Conservation (phyloP, 176 grass and related monocot species). For the Pontederia paniculata region DNA sequence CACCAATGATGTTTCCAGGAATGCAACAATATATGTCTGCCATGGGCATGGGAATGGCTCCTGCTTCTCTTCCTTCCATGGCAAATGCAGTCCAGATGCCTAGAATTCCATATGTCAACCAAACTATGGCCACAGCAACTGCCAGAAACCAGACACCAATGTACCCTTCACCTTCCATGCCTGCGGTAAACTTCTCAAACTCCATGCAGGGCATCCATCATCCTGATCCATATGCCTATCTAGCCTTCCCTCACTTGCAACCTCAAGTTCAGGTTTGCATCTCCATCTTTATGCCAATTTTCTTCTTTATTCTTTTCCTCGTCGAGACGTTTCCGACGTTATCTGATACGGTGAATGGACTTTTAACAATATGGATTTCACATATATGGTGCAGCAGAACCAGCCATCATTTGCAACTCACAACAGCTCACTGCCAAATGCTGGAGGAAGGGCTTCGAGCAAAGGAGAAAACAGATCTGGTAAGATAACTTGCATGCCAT, state of each 20-base stretch:
- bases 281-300: neutral
- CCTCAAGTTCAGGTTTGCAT: conserved; percentile 40
- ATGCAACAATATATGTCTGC: conserved; percentile 49
- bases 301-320: neutral
- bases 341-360: conserved; percentile 26
- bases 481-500: neutral
- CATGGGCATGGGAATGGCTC: conserved; percentile 33
- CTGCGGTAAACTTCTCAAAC: conserved; percentile 18
- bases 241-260: conserved; percentile 20
- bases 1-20: conserved; percentile 59
- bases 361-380: conserved; percentile 38
- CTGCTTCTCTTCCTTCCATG: conserved; percentile 22
- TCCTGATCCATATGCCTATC: conserved; percentile 23
- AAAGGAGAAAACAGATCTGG: neutral
- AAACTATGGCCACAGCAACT: conserved; percentile 24
- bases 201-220: conserved; percentile 24
- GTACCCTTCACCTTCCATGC: conserved; percentile 20
- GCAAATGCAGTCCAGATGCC: conserved; percentile 41
- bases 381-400: conserved; percentile 19
- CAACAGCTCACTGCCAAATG: conserved; percentile 16
- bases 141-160: conserved; percentile 36
- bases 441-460: conserved; percentile 2
- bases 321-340: neutral
- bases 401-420: conserved; percentile 18
- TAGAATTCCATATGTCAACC: conserved; percentile 23